Conservation (phyloP, 257 asterid genomes). For the Misopates orontium region DNA sequence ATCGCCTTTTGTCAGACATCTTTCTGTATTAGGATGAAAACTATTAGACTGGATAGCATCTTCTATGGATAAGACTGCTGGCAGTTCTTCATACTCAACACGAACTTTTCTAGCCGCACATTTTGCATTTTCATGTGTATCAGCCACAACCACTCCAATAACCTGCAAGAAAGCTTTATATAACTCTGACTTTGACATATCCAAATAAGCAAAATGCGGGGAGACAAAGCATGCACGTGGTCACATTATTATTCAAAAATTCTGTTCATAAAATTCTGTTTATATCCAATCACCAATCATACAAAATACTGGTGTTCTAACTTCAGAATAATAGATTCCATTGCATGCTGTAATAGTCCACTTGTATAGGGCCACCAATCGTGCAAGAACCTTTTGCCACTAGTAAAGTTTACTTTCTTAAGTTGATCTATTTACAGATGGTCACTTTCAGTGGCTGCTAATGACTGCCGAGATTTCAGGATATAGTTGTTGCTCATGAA, state of each 20-base stretch:
- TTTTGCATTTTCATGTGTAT: conserved; percentile 96
- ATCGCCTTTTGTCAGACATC: conserved; percentile 61
- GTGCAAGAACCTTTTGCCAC: too few species aligned
- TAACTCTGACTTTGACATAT: conserved; percentile 15
- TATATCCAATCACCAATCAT: too few species aligned
- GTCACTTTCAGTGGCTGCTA: too few species aligned
- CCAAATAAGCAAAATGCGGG: conserved; percentile 11
- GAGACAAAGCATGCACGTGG: neutral
- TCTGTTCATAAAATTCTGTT: neutral
- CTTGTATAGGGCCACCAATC: too few species aligned
- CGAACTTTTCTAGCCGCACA: conserved; percentile 79
- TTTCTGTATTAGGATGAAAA: conserved; percentile 80
- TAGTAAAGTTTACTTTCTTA: too few species aligned
- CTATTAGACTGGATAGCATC: conserved; percentile 73
- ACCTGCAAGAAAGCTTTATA: conserved; percentile 48
- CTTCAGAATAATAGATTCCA: neutral
- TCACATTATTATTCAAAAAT: neutral
- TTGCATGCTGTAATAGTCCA: neutral
- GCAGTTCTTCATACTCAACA: conserved; percentile 76
- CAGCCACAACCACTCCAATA: conserved; percentile 91
- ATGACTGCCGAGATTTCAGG: too few species aligned
- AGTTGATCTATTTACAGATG: too few species aligned
- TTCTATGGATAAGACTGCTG: conserved; percentile 78
- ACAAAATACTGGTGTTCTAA: too few species aligned
- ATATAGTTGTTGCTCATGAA: too few species aligned